phyloP scores from a whole-genome alignment of 2,329 filamentous ascomycete species.

The Penicillium thymicola region DNA sequence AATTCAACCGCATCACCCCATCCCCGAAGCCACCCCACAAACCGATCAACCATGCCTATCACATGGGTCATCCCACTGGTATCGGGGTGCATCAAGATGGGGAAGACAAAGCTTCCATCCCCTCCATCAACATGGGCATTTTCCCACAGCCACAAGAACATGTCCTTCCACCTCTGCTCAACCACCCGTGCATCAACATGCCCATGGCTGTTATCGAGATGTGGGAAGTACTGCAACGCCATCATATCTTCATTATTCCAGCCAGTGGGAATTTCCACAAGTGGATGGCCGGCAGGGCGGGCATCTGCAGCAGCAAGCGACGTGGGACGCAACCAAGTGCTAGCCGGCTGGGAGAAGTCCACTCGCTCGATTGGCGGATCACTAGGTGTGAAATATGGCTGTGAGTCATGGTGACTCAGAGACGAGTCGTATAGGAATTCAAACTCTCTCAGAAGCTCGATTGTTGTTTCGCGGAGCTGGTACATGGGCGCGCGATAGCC shows the following conservation, averaged over 20 bases:
- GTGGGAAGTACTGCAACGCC: neutral
- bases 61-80: neutral
- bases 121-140: slow-evolving; percentile 18
- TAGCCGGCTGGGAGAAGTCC: neutral
- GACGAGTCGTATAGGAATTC: neutral
- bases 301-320: neutral
- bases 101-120: neutral
- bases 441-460: neutral
- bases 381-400: neutral
- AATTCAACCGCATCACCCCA: neutral
- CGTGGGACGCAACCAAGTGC: neutral
- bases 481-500: neutral
- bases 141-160: slow-evolving; percentile 52
- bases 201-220: slow-evolving; percentile 32
- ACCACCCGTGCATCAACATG: slow-evolving; percentile 54
- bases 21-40: neutral
- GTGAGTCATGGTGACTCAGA: neutral
- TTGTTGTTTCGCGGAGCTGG: neutral
- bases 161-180: slow-evolving; percentile 58
- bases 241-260: neutral
- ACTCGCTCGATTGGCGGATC: neutral
- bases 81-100: neutral
- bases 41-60: neutral
- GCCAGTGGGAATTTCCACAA: neutral
- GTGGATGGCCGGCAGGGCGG: neutral